Evolutionary conservation across 192 early-diverging fungal genomes (phyloP).

Genomic region (Cladochytrium replicatum): DNA sequence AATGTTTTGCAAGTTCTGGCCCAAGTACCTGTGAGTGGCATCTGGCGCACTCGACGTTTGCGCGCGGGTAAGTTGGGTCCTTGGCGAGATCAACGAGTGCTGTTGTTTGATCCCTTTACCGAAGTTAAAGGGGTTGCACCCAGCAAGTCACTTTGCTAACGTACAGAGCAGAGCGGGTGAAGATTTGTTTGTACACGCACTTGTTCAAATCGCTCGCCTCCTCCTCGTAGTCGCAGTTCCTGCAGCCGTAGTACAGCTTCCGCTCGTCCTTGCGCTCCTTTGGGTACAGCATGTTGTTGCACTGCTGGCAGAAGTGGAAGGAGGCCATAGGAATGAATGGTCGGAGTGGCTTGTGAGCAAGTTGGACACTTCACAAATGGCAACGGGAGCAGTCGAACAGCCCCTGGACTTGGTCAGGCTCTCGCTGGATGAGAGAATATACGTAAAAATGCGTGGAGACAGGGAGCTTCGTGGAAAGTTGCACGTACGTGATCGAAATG

Average conservation of each 20-base stretch:
- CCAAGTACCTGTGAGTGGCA: too few relatives aligned
- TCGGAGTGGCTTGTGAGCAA: neutral
- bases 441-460: slow-evolving; percentile 94
- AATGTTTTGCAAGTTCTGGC: too few relatives aligned
- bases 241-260: slow-evolving; percentile 33
- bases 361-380: neutral
- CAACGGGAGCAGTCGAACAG: too few relatives aligned
- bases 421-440: slow-evolving; percentile 93
- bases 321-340: neutral
- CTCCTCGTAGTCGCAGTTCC: slow-evolving; percentile 40
- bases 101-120: slow-evolving; percentile 31
- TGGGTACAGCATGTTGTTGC: slow-evolving; percentile 43
- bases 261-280: slow-evolving; percentile 32
- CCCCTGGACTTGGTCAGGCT: slow-evolving; percentile 93
- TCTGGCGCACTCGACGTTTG: slow-evolving; percentile 23
- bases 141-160: neutral
- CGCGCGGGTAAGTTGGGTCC: slow-evolving; percentile 44
- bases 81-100: slow-evolving; percentile 29
- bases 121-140: neutral
- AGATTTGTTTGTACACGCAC: slow-evolving; percentile 33
- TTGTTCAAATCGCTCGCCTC: slow-evolving; percentile 19
- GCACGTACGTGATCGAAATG: slow-evolving; percentile 50
- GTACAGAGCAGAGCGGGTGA: slow-evolving; percentile 28
- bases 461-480: slow-evolving; percentile 84
- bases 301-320: too few relatives aligned